These are phyloP conservation scores for Globisporangium recalcitrans DNA, from an alignment of 352 stramenopile genomes.

Conservation along the genomic window DNA sequence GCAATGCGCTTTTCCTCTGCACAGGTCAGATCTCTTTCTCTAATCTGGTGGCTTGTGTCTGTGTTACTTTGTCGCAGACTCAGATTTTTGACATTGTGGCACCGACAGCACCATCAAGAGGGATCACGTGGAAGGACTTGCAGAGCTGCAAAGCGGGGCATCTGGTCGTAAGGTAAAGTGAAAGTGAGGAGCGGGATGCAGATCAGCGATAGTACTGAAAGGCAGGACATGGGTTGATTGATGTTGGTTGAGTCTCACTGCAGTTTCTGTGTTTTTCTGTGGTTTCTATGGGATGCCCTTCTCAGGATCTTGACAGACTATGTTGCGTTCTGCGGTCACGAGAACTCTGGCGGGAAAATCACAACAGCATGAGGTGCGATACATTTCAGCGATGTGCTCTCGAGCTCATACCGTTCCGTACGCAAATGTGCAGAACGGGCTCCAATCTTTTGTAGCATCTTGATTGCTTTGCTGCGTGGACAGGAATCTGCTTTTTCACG, in stretches of 20 bases:
- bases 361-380: background rate
- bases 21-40: background rate
- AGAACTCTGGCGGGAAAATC: conserved; percentile 45
- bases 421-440: too few relatives aligned
- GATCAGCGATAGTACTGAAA: too few relatives aligned
- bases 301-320: conserved; percentile 49
- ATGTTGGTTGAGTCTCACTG: background rate
- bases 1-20: background rate
- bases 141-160: conserved; percentile 45
- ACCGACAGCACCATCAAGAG: conserved; percentile 24
- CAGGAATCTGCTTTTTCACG: background rate
- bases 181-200: too few relatives aligned
- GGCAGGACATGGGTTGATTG: background rate
- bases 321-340: conserved; percentile 48
- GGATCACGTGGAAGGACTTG: conserved; percentile 57
- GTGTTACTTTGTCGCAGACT: conserved; percentile 25
- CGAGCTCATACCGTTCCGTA: too few relatives aligned
- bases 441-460: background rate
- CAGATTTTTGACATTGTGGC: conserved; percentile 62
- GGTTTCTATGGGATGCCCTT: background rate
- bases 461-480: background rate
- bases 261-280: background rate
- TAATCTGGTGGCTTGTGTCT: background rate
- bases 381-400: too few relatives aligned
- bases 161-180: conserved; percentile 33